These are phyloP conservation scores for Gracilaria vermiculophylla DNA, from an alignment of 23 red algal genomes.

Conservation along the genomic window DNA sequence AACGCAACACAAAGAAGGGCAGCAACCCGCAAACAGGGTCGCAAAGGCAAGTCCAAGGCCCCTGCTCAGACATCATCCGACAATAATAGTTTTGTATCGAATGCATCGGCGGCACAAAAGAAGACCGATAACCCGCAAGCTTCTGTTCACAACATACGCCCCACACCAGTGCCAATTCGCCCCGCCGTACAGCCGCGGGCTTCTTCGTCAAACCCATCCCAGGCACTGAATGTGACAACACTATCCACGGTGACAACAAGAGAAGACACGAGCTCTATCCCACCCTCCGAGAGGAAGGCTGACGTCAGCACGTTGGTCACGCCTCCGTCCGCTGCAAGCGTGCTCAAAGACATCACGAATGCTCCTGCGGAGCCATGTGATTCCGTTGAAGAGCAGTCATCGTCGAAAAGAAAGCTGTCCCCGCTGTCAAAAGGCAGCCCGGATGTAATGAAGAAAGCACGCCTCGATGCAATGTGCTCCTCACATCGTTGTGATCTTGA, in stretches of 20 bases:
- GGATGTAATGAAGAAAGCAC: conserved; percentile 21
- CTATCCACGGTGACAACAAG: not conserved
- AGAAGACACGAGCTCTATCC: not conserved
- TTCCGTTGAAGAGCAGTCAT: not conserved
- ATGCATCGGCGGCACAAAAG: conserved; percentile 1
- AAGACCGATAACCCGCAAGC: not conserved
- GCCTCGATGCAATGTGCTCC: not conserved
- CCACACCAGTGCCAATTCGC: conserved; percentile 5
- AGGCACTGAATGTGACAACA: not conserved
- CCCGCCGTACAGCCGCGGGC: not conserved
- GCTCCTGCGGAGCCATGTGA: conserved; percentile 3
- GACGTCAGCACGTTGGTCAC: not conserved
- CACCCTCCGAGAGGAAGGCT: not conserved
- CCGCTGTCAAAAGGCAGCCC: not conserved
- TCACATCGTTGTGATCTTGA: not conserved
- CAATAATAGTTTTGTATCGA: conserved; percentile 19
- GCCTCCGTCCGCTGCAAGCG: not conserved
- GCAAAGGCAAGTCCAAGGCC: conserved; percentile 25
- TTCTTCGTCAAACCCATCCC: not conserved
- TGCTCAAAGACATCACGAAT: conserved; percentile 47
- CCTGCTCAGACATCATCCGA: conserved; percentile 24
- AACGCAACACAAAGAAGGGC: conserved; percentile 67
- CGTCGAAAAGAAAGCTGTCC: conserved; percentile 21
- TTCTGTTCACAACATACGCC: not conserved
- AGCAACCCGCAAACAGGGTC: conserved; percentile 49